These are phyloP conservation scores for Paxillus ammoniavirescens DNA, from an alignment of 768 basidiomycete species.

Conservation along the genomic window DNA sequence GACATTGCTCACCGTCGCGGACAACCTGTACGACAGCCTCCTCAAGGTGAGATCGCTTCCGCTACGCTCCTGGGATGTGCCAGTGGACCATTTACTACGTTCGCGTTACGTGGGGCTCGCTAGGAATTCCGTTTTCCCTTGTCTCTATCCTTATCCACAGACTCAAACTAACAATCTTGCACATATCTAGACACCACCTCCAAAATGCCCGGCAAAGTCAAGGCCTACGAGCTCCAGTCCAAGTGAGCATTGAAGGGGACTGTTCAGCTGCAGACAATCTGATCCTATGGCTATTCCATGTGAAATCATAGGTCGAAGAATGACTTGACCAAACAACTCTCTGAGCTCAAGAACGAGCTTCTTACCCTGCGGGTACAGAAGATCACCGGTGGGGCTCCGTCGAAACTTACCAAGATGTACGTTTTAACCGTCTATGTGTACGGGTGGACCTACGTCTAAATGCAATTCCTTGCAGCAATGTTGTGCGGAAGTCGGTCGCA, in stretches of 20 bases:
- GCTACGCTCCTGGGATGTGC: background rate
- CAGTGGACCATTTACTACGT: background rate
- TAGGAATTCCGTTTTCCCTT: background rate
- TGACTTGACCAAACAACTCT: constrained; percentile 92
- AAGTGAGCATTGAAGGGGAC: constrained; percentile 57
- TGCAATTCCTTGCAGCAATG: constrained; percentile 78
- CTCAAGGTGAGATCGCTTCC: constrained; percentile 36
- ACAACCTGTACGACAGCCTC: constrained; percentile 30
- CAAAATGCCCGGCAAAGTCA: constrained; percentile 89
- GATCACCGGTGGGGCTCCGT: constrained; percentile 92
- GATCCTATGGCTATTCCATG: constrained; percentile 9
- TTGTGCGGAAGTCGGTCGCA: constrained; percentile 98
- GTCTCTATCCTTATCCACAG: background rate
- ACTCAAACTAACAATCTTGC: background rate
- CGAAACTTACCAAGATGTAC: constrained; percentile 97
- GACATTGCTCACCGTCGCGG: constrained; percentile 23
- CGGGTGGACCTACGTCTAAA: background rate
- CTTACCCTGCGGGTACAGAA: constrained; percentile 94
- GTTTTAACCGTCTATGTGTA: constrained; percentile 26
- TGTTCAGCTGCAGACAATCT: background rate
- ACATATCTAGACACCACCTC: constrained; percentile 26
- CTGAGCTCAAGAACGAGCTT: constrained; percentile 95
- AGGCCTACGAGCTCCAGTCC: constrained; percentile 94
- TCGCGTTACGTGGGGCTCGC: background rate
- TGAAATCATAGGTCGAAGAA: constrained; percentile 75